phyloP scores from a whole-genome alignment of 2,329 filamentous ascomycete species.

The Zymoseptoria passerinii region DNA sequence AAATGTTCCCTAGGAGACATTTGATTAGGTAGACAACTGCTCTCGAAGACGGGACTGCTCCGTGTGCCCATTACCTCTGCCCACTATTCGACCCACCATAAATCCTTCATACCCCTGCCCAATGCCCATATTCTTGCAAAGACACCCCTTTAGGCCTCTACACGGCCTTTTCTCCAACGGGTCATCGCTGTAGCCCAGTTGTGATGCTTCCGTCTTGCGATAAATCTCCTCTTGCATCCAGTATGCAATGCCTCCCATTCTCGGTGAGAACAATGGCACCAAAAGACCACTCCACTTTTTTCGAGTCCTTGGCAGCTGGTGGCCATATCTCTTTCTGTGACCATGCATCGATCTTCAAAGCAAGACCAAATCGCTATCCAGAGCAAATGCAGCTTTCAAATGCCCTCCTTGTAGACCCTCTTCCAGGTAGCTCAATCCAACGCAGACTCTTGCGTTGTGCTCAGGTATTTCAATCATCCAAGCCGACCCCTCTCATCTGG shows the following conservation, averaged over 20 bases:
- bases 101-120: too few relatives aligned
- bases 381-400: background rate
- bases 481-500: slow-evolving; percentile 42
- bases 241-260: background rate
- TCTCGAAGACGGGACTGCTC: too few relatives aligned
- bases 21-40: too few relatives aligned
- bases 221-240: background rate
- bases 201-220: background rate
- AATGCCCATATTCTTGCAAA: too few relatives aligned
- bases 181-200: too few relatives aligned
- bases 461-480: too few relatives aligned
- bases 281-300: background rate
- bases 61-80: too few relatives aligned
- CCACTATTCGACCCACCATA: too few relatives aligned
- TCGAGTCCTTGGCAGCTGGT: background rate
- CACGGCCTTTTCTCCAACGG: too few relatives aligned
- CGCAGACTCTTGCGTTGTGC: background rate
- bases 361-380: background rate
- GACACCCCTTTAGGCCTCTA: too few relatives aligned
- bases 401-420: background rate
- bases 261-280: background rate
- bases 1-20: too few relatives aligned
- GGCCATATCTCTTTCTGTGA: background rate
- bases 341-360: background rate
- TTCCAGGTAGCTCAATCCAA: background rate